These are phyloP conservation scores for Pythium insidiosum DNA, from an alignment of 352 stramenopile genomes.

Conservation along the genomic window DNA sequence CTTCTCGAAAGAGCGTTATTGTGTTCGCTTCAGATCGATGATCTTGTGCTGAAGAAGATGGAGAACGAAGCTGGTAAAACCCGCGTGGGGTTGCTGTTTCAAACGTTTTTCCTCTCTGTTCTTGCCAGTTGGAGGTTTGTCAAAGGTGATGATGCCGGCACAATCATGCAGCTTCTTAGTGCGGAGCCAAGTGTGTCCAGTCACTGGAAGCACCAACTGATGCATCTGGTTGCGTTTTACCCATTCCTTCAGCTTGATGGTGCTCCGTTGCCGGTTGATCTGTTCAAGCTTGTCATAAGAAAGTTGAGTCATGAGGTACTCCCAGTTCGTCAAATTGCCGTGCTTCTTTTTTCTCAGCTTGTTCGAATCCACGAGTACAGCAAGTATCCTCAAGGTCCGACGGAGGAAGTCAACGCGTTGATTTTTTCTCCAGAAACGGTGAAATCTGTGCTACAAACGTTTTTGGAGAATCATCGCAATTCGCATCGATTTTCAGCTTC, in stretches of 20 bases:
- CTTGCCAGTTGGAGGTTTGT: constrained; percentile 41
- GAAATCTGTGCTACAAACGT: constrained; percentile 23
- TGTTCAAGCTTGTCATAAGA: constrained; percentile 49
- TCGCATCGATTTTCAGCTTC: constrained; percentile 51
- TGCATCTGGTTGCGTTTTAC: constrained; percentile 64
- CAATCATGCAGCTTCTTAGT: constrained; percentile 27
- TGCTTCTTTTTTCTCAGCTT: constrained; percentile 42
- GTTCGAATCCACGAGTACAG: constrained; percentile 35
- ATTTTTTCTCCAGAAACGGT: constrained; percentile 41
- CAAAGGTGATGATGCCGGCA: constrained; percentile 2
- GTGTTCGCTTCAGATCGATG: constrained; percentile 39
- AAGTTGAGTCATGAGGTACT: constrained; percentile 51
- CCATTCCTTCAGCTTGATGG: constrained; percentile 44
- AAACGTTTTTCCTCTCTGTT: constrained; percentile 42
- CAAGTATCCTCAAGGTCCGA: background rate
- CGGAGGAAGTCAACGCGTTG: constrained; percentile 17
- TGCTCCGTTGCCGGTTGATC: constrained; percentile 23
- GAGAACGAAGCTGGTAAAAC: constrained; percentile 45
- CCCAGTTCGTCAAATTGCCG: constrained; percentile 46
- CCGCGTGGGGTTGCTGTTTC: constrained; percentile 45
- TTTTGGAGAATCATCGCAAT: constrained; percentile 59
- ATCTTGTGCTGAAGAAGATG: constrained; percentile 35
- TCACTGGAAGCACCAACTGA: constrained; percentile 75
- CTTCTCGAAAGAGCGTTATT: constrained; percentile 32
- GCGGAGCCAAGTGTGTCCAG: constrained; percentile 28